Conservation (phyloP, 2,329 filamentous ascomycete genomes). For the Tolypocladium guangdongense region DNA sequence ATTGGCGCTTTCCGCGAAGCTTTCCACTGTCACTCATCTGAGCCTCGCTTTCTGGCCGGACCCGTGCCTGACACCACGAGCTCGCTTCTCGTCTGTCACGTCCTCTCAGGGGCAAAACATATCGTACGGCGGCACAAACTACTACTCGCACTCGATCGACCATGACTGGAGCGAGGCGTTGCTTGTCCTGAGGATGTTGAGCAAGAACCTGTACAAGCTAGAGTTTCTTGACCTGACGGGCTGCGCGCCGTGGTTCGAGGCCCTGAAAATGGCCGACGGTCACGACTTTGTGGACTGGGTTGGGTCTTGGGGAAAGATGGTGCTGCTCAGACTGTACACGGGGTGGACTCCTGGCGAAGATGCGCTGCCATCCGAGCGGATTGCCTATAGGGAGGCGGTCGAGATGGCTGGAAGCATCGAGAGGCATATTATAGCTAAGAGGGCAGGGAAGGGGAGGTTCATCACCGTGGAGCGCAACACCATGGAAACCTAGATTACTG, state of each 20-base stretch:
- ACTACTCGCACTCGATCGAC: slow-evolving; percentile 47
- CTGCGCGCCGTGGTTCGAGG: slow-evolving; percentile 43
- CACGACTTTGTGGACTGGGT: slow-evolving; percentile 43
- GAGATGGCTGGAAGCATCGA: slow-evolving; percentile 32
- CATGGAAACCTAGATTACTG: slow-evolving; percentile 3
- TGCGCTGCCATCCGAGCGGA: slow-evolving; percentile 19
- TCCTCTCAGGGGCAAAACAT: slow-evolving; percentile 31
- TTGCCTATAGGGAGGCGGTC: slow-evolving; percentile 22
- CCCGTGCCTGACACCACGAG: slow-evolving; percentile 45
- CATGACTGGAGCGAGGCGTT: slow-evolving; percentile 50
- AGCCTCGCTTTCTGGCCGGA: slow-evolving; percentile 52
- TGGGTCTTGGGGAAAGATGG: slow-evolving; percentile 41
- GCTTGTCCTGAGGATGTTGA: slow-evolving; percentile 42
- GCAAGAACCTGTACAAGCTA: slow-evolving; percentile 42
- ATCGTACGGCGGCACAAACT: slow-evolving; percentile 43
- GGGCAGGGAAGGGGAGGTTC: slow-evolving; percentile 36
- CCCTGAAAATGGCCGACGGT: slow-evolving; percentile 30
- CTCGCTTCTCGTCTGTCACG: slow-evolving; percentile 34
- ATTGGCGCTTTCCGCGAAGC: slow-evolving; percentile 38
- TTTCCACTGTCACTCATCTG: slow-evolving; percentile 47
- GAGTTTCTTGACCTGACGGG: slow-evolving; percentile 53
- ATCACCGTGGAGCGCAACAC: slow-evolving; percentile 36
- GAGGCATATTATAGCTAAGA: slow-evolving; percentile 32
- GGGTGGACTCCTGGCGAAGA: slow-evolving; percentile 29
- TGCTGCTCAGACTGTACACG: slow-evolving; percentile 30